Percentiles rank a stretch among this genome's conserved stretches.
These are phyloP conservation scores for Penstemon davidsonii DNA, from an alignment of 257 asterid genomes.

Conservation along the genomic window DNA sequence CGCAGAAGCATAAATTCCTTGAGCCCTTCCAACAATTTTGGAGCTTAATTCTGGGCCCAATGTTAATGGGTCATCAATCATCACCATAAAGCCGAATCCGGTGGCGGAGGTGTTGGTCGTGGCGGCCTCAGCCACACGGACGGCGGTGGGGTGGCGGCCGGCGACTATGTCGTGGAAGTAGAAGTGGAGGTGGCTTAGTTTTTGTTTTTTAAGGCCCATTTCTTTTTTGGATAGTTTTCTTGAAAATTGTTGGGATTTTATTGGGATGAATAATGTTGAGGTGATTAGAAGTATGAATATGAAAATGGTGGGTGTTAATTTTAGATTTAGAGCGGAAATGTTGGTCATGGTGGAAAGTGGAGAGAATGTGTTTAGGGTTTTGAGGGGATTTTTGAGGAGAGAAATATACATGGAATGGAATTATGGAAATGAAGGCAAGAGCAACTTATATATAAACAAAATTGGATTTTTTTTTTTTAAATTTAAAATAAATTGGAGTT, in stretches of 20 bases:
- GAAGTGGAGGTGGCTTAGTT: constrained; percentile 50
- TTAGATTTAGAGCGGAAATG: not conserved
- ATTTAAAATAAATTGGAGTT: too few relatives aligned
- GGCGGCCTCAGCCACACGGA: constrained; percentile 33
- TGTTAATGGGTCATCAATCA: constrained; percentile 50
- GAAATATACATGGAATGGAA: too few relatives aligned
- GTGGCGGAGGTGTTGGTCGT: constrained; percentile 40
- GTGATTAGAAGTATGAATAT: constrained; percentile 12
- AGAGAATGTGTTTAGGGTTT: not conserved
- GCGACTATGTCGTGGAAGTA: constrained; percentile 52
- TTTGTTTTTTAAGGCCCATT: constrained; percentile 34
- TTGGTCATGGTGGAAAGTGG: constrained; percentile 21
- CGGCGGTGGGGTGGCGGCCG: constrained; percentile 40
- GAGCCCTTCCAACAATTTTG: constrained; percentile 42
- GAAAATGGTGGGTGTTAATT: not conserved
- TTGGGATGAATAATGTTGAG: constrained; percentile 12
- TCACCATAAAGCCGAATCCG: constrained; percentile 36
- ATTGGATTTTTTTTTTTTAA: too few relatives aligned
- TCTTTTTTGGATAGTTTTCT: constrained; percentile 29
- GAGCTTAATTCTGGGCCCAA: constrained; percentile 33
- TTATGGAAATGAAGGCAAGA: too few relatives aligned
- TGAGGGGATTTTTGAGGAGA: not conserved
- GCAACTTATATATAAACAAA: too few relatives aligned
- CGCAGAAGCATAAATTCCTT: constrained; percentile 45
- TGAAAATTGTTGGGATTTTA: constrained; percentile 34